Base-by-base conservation (phyloP, 2,329 filamentous ascomycete genomes). In the Emericellopsis atlantica region DNA sequence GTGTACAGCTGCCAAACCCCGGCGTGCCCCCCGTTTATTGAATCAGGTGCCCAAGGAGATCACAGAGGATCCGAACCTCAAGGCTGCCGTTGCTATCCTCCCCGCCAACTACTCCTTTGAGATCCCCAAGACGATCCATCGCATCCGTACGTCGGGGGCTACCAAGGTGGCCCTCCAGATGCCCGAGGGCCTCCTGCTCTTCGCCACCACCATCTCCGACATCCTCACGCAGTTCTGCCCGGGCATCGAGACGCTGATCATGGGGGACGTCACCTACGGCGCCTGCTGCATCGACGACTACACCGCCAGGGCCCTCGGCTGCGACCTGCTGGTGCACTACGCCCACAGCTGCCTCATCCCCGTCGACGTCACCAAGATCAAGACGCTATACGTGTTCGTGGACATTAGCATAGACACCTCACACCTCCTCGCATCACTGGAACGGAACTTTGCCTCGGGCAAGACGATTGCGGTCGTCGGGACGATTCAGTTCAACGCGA, bases 211-310 rank as follows among this genome's bases (percentile, higher is more conserved):
- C 31, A 90, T 98, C 50, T 95, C 92, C 4, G 92, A 98, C 57
- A 96, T 98, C 52, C 69, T 98, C 37, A 86, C 84, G 1, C 84
- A 89, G 56, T 98, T 98, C 66, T 98, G 92, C 55, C 83, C 87
- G 0, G 88, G 84, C 2, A 82, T 84, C 33, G 86, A 93, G 58
- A 96, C 90, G 2, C 70, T 96, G 41, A 98, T 98, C 59, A 98
- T 98, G 92, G 92, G 92, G 45, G 92, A 98, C 58, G 92, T 98
- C 35, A 98, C 92, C 1, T 98, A 98, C 59, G 92, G 92, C 47
- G 92, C 92, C 18, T 98, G 92, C 67, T 98, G 92, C 57, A 95
- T 98, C 52, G 92, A 98, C 58, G 92, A 98, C 64, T 98, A 93
- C 64, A 98, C 92, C 0, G 93, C 92, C 2, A 73, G 90, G 36